Evolutionary conservation across 257 asterid genomes (phyloP).

Genomic region (Marsdenia floribunda): DNA sequence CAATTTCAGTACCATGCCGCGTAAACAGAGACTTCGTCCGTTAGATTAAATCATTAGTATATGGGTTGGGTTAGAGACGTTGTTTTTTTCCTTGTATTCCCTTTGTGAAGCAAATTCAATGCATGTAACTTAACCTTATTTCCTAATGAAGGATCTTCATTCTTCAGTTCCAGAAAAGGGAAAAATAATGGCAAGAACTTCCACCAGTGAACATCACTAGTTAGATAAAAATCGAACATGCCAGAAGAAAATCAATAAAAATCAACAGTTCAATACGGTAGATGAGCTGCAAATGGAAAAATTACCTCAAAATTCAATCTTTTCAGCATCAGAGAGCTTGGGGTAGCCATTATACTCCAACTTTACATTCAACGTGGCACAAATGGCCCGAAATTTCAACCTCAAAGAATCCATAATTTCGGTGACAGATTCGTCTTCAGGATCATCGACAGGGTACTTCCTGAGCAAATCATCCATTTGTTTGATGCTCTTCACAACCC

Average conservation of each 20-base stretch:
- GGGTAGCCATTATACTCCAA: constrained; percentile 46
- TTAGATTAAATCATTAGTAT: too few relatives aligned
- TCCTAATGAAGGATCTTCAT: too few relatives aligned
- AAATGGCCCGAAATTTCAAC: constrained; percentile 52
- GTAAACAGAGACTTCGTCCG: too few relatives aligned
- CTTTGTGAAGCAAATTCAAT: too few relatives aligned
- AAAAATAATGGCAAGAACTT: not conserved
- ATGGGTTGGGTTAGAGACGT: too few relatives aligned
- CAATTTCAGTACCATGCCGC: too few relatives aligned
- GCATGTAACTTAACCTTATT: too few relatives aligned
- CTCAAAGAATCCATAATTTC: constrained; percentile 51
- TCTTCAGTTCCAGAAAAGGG: too few relatives aligned
- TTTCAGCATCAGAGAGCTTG: constrained; percentile 16
- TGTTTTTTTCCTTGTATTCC: too few relatives aligned
- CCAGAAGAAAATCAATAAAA: not conserved
- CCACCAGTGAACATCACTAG: too few relatives aligned
- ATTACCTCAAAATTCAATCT: constrained; percentile 14
- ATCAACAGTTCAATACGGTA: not conserved
- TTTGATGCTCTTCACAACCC: constrained; percentile 43
- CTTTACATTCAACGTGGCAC: constrained; percentile 51
- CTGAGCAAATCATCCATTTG: constrained; percentile 59
- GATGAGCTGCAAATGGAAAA: not conserved
- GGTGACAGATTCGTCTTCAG: constrained; percentile 55
- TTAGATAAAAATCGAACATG: not conserved
- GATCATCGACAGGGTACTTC: constrained; percentile 46